These are phyloP conservation scores for Pachysandra terminalis DNA, from an alignment of 164 flowering plant species.

Conservation along the genomic window DNA sequence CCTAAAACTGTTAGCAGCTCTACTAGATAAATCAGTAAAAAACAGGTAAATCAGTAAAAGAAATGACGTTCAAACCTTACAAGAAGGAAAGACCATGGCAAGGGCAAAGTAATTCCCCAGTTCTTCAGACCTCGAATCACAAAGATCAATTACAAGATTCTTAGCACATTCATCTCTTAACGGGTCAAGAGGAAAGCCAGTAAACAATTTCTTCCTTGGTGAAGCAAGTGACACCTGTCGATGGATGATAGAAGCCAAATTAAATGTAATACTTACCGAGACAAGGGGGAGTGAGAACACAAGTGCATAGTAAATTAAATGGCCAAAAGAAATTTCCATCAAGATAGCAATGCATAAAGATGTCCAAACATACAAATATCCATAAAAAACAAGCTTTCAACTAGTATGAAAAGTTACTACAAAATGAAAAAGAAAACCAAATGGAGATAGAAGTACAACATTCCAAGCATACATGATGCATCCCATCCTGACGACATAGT, in stretches of 20 bases:
- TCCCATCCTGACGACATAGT: no score
- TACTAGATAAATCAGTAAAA: no score
- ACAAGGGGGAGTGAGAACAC: background rate
- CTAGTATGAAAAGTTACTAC: background rate
- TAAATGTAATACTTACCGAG: background rate
- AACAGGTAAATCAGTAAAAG: background rate
- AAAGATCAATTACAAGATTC: conserved; percentile 28
- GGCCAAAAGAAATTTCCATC: background rate
- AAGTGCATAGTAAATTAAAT: background rate
- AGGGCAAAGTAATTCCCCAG: conserved; percentile 75
- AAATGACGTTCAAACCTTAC: conserved; percentile 49
- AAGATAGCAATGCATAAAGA: background rate
- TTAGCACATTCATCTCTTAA: conserved; percentile 37
- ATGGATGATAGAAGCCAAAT: background rate
- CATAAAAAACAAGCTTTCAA: background rate
- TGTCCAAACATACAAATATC: background rate
- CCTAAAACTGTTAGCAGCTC: background rate
- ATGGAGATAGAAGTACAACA: background rate
- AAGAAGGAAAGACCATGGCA: conserved; percentile 66
- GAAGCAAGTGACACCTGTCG: conserved; percentile 71
- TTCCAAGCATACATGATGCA: background rate
- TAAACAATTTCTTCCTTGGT: conserved; percentile 16
- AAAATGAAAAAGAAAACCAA: background rate
- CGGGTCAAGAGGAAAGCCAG: conserved; percentile 51
- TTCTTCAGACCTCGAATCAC: conserved; percentile 16